Evolutionary conservation across 1,284 basidiomycete genomes (phyloP), one percentile per base, ranked within the genome.

Genomic region (Chondrostereum purpureum): DNA sequence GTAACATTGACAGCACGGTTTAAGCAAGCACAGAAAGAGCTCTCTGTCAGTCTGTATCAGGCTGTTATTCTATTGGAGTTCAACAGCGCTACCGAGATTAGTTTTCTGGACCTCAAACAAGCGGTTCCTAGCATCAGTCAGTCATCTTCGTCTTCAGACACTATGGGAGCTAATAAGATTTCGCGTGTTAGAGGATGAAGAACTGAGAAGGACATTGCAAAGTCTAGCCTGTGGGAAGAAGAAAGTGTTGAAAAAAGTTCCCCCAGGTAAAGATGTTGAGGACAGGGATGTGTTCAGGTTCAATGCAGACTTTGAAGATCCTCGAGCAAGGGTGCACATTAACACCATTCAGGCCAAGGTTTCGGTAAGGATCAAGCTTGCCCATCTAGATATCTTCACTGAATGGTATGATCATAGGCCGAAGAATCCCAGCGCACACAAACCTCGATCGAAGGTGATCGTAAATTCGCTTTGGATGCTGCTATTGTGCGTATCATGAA

Each of bases 401-500:
- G 36, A 12, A 24, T 24, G 17, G 46, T 37, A 4, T 8, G 40
- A 33, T 12, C 44, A 1, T 50, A 92, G 88, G 75, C 79, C 23
- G 93, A 97, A 60, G 95, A 98, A 67, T 82, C 86, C 19, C 78
- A 79, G 53, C 78, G 82, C 51, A 95, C 92, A 5, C 88, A 92
- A 56, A 77, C 76, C 13, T 78, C 85, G 34, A 92, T 98, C 35
- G 85, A 94, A 49, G 77, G 85, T 27, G 92, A 97, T 63, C 80
- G 95, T 48, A 85, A 88, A 50, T 77, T 86, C 50, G 81, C 87
- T 43, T 70, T 98, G 19, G 93, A 98, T 55, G 92, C 93, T 0
- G 92, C 93, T 4, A 94, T 97, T 53, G 92, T 96, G 27, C 82
- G 92, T 2, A 83, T 95, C 58, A 94, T 97, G 92, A 97, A 97